Base-by-base conservation (phyloP, 305 asterid genomes). In the Nicotiana rustica region DNA sequence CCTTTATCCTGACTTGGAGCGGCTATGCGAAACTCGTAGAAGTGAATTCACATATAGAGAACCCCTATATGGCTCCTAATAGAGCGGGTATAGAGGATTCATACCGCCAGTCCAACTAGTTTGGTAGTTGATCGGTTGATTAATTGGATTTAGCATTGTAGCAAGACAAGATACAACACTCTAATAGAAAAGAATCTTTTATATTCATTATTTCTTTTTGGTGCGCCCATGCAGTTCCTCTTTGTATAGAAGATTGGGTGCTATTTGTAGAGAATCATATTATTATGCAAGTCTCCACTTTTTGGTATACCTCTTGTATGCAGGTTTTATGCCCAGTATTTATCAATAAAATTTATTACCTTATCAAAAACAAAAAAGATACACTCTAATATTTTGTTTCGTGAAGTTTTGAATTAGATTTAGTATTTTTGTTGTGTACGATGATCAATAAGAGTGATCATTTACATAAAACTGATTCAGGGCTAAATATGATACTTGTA, bases 401-500 rank as follows among this genome's bases (percentile, higher is more conserved):
- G 14, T 47, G 29, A 49, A 47, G 62, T 73, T 73, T 49, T 73
- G 79, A 49, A 14, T 49, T 35, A 47, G 79, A 38, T 47, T 47
- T 47, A 47, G 61, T 6, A n/a, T 73, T 73, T 33, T 76, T 76
- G 66, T 76, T 76, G 47, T 55, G 66, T 52, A 55, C 17, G 66
- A 15, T 1, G 31, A 55, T 76, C 80, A 31, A 76, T 52, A 52
- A 73, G 41, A 73, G 33, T 73, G 41, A 13, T 47, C 14, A 49
- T 49, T 18, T 19, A 13, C 19, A 47, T 47, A 33, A 25, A 73
- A 73, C 14, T 73, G 79, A 73, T 73, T 49, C 78, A 47, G 38
- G 14, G 60, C 21, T 47, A 71, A 29, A 57, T 57, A 76, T 29
- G 59, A 76, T 55, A 55, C 49, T 76, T 76, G 80, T 76, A 76